Conservation (phyloP, 345 rosid genomes). For the Hypericum perforatum region DNA sequence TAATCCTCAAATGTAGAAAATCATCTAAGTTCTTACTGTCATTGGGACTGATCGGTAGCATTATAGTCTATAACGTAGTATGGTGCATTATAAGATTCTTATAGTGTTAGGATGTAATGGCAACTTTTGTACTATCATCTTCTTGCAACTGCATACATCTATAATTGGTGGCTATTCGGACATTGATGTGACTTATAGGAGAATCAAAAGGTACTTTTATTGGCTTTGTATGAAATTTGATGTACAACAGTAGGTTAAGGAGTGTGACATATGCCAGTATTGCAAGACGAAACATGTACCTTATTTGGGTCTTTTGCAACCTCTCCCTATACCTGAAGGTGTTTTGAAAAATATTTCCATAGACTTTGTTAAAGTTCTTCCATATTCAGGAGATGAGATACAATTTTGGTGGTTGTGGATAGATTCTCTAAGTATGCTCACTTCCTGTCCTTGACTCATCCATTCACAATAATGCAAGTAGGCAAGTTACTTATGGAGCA, state of each 20-base stretch:
- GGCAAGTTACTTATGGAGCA: not conserved
- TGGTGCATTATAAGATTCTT: no score
- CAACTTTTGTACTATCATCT: no score
- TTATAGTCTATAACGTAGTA: no score
- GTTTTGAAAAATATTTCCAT: not conserved
- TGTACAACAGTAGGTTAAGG: not conserved
- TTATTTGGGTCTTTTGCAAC: not conserved
- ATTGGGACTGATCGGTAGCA: no score
- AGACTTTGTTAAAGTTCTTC: conserved; percentile 6
- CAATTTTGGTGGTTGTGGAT: conserved; percentile 11
- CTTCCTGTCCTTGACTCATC: conserved; percentile 2
- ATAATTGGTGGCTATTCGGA: no score
- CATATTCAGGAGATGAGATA: not conserved
- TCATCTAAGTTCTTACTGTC: no score
- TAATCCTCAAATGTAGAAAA: no score
- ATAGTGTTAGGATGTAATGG: no score
- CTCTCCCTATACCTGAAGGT: not conserved
- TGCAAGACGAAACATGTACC: not conserved
- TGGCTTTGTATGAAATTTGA: no score
- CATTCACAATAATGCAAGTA: not conserved
- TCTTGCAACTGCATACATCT: no score
- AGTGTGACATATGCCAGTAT: conserved; percentile 8
- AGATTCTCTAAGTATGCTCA: conserved; percentile 1
- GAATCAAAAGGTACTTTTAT: no score
- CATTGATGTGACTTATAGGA: no score